Base-by-base conservation (phyloP, 371 early-diverging fungal genomes). In the Mycotypha africana region DNA sequence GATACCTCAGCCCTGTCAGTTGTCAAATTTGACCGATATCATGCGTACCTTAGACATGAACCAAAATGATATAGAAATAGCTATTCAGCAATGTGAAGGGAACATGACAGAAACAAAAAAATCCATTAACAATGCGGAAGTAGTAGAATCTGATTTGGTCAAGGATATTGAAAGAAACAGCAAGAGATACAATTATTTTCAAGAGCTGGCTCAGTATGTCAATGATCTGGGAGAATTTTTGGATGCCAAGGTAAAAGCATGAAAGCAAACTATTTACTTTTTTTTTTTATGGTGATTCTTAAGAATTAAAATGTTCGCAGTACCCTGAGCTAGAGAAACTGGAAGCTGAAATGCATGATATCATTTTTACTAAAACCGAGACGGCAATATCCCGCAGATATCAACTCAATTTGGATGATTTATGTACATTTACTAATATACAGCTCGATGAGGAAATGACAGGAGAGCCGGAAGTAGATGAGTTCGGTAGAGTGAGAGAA, bases 201-300 rank as follows among this genome's bases (percentile, higher is more conserved):
- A 84, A 46, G 72, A 79, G 20, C 53, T 85, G n/a, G 57, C 65
- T 22, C 65, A 71, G 1, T 84, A 70, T 56, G 67, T 81, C 16
- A 71, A 76, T 17, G 80, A 82, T 47, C 56, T 86, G 35, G 85
- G 79, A 2, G 83, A 82, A 30, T 81, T 86, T 46, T 67, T 86
- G 31, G 89, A 88, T 56, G 77, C 66, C 21, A 84, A 84, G 72
- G 81, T 82, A 51, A 23, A 28, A 44, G 8, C 12, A 45, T 3
- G 24, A 31, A 19, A n/a, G 6, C 15, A 11, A 36, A n/a, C n/a
- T n/a, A n/a, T n/a, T n/a, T n/a, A n/a, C n/a, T n/a, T n/a, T n/a
- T n/a, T n/a, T n/a, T n/a, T n/a, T n/a, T n/a, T n/a, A n/a, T n/a
- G n/a, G n/a, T n/a, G n/a, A n/a, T n/a, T n/a, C 19, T 50, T 1